Evolutionary conservation across 805 yeast species (phyloP), one percentile per base, ranked within the genome.

Genomic region (Spathaspora sp.): DNA sequence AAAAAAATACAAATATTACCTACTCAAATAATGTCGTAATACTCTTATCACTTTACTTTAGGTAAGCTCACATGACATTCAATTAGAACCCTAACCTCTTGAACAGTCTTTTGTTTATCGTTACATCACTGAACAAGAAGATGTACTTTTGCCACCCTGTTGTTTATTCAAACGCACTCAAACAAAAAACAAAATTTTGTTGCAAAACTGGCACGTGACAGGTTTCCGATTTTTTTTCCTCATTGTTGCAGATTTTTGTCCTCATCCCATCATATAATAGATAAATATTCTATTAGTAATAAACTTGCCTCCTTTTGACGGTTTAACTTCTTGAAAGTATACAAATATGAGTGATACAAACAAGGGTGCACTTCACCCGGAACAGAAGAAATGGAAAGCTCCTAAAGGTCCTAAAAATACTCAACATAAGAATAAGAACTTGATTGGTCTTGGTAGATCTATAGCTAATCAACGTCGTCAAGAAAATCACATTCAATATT

Each of bases 381-480:
- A 72, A 51, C 70, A 57, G 46, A 86, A 85, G 78, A 87, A 87
- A 63, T 88, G 90, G 90, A 87, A 85, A 72, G 82, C 88, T 8
- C 96, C 96, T 57, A 85, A 87, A 72, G 97, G 97, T 19, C 97
- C 97, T 32, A 90, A 91, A 65, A 96, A 96, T 14, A 83, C 87
- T 12, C 90, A 80, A 2, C 89, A 89, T 57, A 88, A 86, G 71
- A 89, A 89, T 67, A 87, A 89, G 60, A 91, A 91, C 63, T 74
- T 82, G 5, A 83, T 89, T 54, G 98, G 96, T 5, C 74, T 92
- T 48, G 98, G 98, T 51, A 80, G 94, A 64, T 76, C 92, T 16
- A 84, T 92, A 55, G 85, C 86, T 52, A 86, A 88, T 67, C 86
- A 85, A 52, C 81, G 92, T 68, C 75, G 81, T 44, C 75, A 74